phyloP scores from a whole-genome alignment of 768 basidiomycete species.

The Rhizopogon vulgaris region DNA sequence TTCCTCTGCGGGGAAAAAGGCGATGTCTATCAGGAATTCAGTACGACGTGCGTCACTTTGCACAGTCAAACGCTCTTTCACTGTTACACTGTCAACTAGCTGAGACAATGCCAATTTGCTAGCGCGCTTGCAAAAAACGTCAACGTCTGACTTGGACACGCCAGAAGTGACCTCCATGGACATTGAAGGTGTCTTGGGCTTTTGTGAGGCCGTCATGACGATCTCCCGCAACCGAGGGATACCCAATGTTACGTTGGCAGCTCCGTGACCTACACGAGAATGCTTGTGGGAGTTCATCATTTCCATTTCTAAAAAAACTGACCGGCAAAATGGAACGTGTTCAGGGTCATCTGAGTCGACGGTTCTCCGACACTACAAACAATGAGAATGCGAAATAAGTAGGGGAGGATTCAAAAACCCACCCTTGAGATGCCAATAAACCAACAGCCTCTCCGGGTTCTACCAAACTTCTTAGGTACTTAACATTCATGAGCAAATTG shows the following conservation, averaged over 20 bases:
- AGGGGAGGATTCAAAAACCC: conserved; percentile 17
- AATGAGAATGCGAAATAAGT: conserved; percentile 1
- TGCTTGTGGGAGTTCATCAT: neutral
- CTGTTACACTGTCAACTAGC: conserved; percentile 74
- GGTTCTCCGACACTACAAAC: conserved; percentile 85
- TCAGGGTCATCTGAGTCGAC: conserved; percentile 99
- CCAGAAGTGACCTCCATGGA: conserved; percentile 62
- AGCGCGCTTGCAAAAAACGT: conserved; percentile 82
- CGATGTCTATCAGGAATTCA: conserved; percentile 72
- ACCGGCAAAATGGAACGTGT: conserved; percentile 99
- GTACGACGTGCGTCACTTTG: conserved; percentile 68
- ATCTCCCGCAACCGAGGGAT: conserved; percentile 98
- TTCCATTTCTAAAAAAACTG: conserved; percentile 17
- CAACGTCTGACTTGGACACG: conserved; percentile 49
- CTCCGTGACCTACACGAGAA: conserved; percentile 77
- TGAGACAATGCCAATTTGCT: conserved; percentile 84
- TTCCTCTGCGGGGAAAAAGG: conserved; percentile 82
- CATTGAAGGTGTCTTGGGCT: conserved; percentile 98
- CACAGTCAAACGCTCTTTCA: conserved; percentile 69
- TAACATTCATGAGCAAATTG: conserved; percentile 78
- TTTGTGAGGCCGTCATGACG: conserved; percentile 95
- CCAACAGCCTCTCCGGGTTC: conserved; percentile 99
- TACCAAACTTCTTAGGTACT: conserved; percentile 89
- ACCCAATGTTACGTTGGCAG: conserved; percentile 97
- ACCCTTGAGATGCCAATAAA: conserved; percentile 95